Conservation (phyloP, 2,329 filamentous ascomycete genomes). For the Colletotrichum brevisporum region DNA sequence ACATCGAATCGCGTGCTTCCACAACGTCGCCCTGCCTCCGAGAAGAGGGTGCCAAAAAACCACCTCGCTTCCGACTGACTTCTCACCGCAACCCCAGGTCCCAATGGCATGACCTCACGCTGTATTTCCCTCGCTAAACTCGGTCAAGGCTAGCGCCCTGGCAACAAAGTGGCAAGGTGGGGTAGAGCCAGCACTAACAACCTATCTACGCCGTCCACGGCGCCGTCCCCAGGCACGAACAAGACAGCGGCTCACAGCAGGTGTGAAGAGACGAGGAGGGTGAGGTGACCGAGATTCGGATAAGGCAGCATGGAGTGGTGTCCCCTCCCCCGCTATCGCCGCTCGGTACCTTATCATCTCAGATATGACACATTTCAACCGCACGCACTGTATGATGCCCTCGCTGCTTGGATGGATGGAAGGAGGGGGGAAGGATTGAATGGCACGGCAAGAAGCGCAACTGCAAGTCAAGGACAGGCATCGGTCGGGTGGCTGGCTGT, state of each 20-base stretch:
- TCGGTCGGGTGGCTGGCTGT: not conserved
- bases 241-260: too few relatives aligned
- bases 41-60: not conserved
- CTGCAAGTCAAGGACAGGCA: not conserved
- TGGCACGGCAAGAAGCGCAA: not conserved
- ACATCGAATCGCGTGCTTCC: slow-evolving; percentile 29
- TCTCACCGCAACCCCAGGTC: not conserved
- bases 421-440: not conserved
- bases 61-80: not conserved
- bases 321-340: slow-evolving; percentile 9
- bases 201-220: too few relatives aligned
- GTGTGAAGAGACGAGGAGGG: too few relatives aligned
- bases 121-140: slow-evolving; percentile 11
- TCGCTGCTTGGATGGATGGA: too few relatives aligned
- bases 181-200: slow-evolving; percentile 3
- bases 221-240: too few relatives aligned
- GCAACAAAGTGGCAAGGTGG: slow-evolving; percentile 9
- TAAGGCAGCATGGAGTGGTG: not conserved
- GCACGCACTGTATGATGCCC: slow-evolving; percentile 8
- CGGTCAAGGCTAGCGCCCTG: slow-evolving; percentile 15
- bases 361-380: slow-evolving; percentile 8
- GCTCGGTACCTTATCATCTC: not conserved
- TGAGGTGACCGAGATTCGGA: too few relatives aligned
- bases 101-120: not conserved
- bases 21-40: not conserved